These are phyloP conservation scores for Phlyctochytrium arcticum DNA, from an alignment of 192 early-diverging fungal species.

Conservation along the genomic window DNA sequence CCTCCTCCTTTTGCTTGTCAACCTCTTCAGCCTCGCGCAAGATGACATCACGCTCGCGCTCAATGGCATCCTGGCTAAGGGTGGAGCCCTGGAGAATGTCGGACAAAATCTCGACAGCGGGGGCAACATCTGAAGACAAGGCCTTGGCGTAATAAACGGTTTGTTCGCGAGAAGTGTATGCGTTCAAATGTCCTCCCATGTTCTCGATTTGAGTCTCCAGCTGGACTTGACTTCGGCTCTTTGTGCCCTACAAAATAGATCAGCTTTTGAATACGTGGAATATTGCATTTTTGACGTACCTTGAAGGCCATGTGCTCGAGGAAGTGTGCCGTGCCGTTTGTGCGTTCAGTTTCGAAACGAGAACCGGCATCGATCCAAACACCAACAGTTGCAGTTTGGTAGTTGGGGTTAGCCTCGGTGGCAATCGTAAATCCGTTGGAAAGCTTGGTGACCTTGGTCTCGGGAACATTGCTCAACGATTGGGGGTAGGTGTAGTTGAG, in stretches of 20 bases:
- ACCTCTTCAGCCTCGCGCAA: constrained; percentile 85
- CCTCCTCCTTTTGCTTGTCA: constrained; percentile 94
- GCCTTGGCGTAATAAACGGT: constrained; percentile 98
- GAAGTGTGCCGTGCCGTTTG: constrained; percentile 97
- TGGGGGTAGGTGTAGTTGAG: constrained; percentile 41
- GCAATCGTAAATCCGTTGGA: constrained; percentile 56
- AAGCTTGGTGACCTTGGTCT: constrained; percentile 46
- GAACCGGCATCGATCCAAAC: constrained; percentile 62
- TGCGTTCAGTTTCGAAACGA: constrained; percentile 56
- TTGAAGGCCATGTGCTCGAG: constrained; percentile 99
- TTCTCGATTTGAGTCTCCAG: constrained; percentile 96
- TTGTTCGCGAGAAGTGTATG: constrained; percentile 98
- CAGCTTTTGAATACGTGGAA: background rate
- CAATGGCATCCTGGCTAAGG: constrained; percentile 77
- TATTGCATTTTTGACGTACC: constrained; percentile 36
- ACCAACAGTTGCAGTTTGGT: constrained; percentile 57
- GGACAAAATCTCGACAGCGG: constrained; percentile 89
- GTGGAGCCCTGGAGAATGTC: constrained; percentile 94
- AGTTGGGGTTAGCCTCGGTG: constrained; percentile 55
- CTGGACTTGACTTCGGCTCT: constrained; percentile 78
- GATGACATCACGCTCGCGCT: constrained; percentile 97
- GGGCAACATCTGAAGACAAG: constrained; percentile 78
- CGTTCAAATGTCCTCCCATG: constrained; percentile 97
- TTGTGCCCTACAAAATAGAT: constrained; percentile 65
- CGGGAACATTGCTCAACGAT: constrained; percentile 45